phyloP scores from a whole-genome alignment of 2,329 filamentous ascomycete genomes.

The Calonectria hawksworthii region DNA sequence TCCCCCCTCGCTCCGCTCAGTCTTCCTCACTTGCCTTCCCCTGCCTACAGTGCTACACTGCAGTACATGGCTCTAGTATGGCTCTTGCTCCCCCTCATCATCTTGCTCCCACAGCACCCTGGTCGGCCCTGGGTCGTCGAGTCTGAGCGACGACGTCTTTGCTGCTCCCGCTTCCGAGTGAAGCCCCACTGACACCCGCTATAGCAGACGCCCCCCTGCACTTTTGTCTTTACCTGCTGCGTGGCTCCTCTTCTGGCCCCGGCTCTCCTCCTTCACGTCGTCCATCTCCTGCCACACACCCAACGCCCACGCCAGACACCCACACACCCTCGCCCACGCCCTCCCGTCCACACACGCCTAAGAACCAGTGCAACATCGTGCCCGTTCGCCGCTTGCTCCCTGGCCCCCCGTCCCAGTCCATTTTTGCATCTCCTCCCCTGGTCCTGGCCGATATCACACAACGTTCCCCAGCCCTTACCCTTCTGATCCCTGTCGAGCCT shows the following conservation, averaged over 20 bases:
- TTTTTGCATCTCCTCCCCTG: conserved; percentile 28
- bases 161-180: conserved; percentile 39
- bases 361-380: conserved; percentile 43
- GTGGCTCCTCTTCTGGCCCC: conserved; percentile 42
- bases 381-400: conserved; percentile 31
- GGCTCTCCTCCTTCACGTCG: conserved; percentile 22
- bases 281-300: conserved; percentile 7
- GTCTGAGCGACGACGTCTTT: conserved; percentile 10
- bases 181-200: conserved; percentile 43
- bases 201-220: conserved; percentile 42
- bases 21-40: conserved; percentile 7
- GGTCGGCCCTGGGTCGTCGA: conserved; percentile 17
- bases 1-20: conserved; percentile 31
- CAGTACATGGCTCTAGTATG: conserved; percentile 7
- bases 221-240: conserved; percentile 42
- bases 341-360: conserved; percentile 37
- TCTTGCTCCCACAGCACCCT: conserved; percentile 24
- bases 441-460: conserved; percentile 29
- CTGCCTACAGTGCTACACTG: conserved; percentile 8
- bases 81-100: neutral
- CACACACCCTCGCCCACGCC: conserved; percentile 30
- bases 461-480: conserved; percentile 32
- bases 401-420: conserved; percentile 27
- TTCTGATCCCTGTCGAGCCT: conserved; percentile 28
- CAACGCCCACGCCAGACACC: neutral